Evolutionary conservation across 2,329 filamentous ascomycete species (phyloP), one percentile per base, ranked within the genome.

Genomic region (Myriosclerotinia scirpicola): DNA sequence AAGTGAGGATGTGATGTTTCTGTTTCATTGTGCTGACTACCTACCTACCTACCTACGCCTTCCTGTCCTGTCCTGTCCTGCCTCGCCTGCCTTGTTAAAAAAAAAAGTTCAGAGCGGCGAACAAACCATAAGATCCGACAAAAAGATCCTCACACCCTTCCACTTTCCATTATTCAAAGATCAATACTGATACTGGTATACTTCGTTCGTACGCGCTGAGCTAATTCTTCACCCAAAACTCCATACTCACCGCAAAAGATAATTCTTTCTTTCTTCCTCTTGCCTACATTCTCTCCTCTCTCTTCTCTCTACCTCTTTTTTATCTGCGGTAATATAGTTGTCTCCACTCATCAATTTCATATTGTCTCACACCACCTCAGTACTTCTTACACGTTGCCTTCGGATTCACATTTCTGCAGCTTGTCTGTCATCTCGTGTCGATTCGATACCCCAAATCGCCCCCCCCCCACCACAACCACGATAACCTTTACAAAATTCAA

Each of bases 381-480:
- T 60, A 17, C 44, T 44, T 38, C 53, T 38, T 59, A 30, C 63
- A 65, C 64, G 38, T 66, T 46, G 56, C 56, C 54, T 53, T 15
- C 53, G 54, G 42, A 59, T 58, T 58, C 54, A 46, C 22, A 36
- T 54, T 50, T 65, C 62, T 46, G 30, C 42, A 26, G 36, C 9
- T 65, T 50, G 50, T 48, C 52, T 59, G 40, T 55, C 52, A 60
- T 50, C 53, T 26, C 54, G 54, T 36, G 46, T 64, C 52, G 38
- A 62, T 44, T 60, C 42, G 14, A 58, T 54, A 58, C 46, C 48
- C 56, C 52, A 26, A 26, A 26, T 26, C 26, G 26, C 26, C 26
- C 40, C 40, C 11, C 67, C 67, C 58, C 65, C 67, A 65, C 64
- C 64, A 42, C 54, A 22, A 48, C 54, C 55, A 64, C 54, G 62